Conservation (phyloP, 2,329 filamentous ascomycete genomes). For the Hymenotorrendiella dingleyae region DNA sequence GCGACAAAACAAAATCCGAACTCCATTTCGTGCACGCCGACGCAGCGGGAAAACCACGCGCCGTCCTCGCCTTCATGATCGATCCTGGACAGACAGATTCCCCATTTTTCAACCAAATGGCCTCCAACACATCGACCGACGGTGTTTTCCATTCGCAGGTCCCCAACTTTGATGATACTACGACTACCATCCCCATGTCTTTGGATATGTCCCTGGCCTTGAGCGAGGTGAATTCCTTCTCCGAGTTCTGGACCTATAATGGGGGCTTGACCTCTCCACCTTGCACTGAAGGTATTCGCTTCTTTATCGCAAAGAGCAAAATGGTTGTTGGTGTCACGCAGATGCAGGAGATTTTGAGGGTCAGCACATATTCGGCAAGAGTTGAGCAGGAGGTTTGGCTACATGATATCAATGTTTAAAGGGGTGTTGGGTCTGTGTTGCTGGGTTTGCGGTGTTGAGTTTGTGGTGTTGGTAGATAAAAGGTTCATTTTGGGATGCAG, state of each 20-base stretch:
- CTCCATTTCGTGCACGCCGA: conserved; percentile 44
- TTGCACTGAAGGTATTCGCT: conserved; percentile 41
- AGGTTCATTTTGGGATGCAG: neutral
- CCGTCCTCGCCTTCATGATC: conserved; percentile 42
- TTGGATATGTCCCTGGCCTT: conserved; percentile 33
- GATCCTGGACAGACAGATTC: conserved; percentile 36
- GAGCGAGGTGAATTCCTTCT: conserved; percentile 34
- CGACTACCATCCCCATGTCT: conserved; percentile 15
- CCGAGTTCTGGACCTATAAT: conserved; percentile 43
- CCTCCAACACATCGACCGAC: neutral
- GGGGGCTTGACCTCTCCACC: conserved; percentile 43
- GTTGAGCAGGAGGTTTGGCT: conserved; percentile 41
- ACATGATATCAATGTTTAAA: conserved; percentile 26
- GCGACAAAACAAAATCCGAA: conserved; percentile 39
- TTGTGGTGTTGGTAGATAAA: neutral
- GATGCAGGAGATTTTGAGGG: conserved; percentile 41
- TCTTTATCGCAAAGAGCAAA: conserved; percentile 38
- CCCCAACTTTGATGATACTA: conserved; percentile 34
- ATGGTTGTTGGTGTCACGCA: conserved; percentile 39
- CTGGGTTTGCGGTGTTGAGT: neutral
- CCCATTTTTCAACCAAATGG: conserved; percentile 38
- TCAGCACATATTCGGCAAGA: conserved; percentile 39
- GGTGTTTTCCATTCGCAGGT: conserved; percentile 21
- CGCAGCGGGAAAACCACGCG: conserved; percentile 35
- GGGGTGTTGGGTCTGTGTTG: neutral